These are phyloP conservation scores for Globisporangium solare DNA, from an alignment of 352 stramenopile species.

Conservation along the genomic window DNA sequence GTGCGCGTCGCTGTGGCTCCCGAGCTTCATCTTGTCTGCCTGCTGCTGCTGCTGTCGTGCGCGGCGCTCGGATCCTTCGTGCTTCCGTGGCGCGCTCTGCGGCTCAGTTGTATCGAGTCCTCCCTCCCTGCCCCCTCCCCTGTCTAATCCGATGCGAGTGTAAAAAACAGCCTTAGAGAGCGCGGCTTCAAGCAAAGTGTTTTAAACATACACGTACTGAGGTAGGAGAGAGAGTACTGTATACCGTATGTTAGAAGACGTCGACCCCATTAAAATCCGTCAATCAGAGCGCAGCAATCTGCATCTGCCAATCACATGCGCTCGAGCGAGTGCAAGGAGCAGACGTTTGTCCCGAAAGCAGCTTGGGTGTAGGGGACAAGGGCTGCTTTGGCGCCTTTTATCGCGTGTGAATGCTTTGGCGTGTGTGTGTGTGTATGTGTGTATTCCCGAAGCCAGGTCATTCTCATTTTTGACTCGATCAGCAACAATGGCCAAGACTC, in stretches of 20 bases:
- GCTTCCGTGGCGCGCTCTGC: conserved; percentile 13
- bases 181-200: not conserved
- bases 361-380: not conserved
- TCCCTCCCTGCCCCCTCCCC: not conserved
- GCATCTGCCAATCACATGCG: not conserved
- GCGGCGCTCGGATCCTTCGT: not conserved
- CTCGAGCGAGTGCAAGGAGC: not conserved
- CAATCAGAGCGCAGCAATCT: not conserved
- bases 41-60: not conserved
- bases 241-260: not conserved
- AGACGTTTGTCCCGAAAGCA: not conserved
- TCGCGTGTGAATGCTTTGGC: not conserved
- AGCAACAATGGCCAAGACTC: conserved; percentile 92
- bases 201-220: not conserved
- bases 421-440: too few relatives aligned
- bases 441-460: not conserved
- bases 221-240: not conserved
- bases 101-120: not conserved
- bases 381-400: not conserved
- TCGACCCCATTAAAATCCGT: not conserved
- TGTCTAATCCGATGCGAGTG: not conserved
- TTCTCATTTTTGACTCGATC: conserved; percentile 1
- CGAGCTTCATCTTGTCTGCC: conserved; percentile 44
- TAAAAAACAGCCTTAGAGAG: not conserved
- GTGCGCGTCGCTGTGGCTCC: conserved; percentile 46